phyloP scores from a whole-genome alignment of 129 eudicot species.

The Flaveria bidentis region DNA sequence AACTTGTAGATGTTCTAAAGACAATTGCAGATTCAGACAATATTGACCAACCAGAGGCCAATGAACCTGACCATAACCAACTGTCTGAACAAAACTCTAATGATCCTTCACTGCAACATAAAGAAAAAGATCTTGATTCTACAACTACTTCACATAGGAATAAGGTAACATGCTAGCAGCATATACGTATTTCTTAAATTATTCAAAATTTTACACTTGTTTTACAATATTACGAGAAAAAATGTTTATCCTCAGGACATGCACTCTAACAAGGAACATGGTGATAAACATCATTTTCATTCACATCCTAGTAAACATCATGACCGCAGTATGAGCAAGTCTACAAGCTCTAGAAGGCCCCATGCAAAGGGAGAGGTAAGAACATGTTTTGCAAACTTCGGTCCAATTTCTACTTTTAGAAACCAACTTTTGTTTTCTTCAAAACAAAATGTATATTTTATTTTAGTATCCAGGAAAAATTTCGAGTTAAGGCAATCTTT shows the following conservation, averaged over 20 bases:
- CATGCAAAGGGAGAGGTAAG: constrained; percentile 60
- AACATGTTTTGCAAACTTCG: not conserved
- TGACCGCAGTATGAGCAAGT: constrained; percentile 43
- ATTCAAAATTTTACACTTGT: too few species aligned
- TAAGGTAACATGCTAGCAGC: constrained; percentile 51
- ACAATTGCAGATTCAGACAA: constrained; percentile 54
- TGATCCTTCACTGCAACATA: constrained; percentile 25
- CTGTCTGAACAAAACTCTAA: constrained; percentile 32
- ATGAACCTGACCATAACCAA: constrained; percentile 45
- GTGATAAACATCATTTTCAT: constrained; percentile 36
- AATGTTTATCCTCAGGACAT: constrained; percentile 33
- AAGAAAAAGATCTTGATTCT: constrained; percentile 48
- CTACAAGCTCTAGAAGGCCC: constrained; percentile 52
- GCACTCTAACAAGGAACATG: constrained; percentile 39
- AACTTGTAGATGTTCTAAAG: constrained; percentile 46
- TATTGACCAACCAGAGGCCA: constrained; percentile 49
- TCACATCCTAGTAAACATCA: constrained; percentile 31
- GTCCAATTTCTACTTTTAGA: not conserved
- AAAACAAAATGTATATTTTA: not conserved
- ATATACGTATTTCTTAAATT: not conserved
- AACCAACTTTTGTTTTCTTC: not conserved
- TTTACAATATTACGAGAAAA: not conserved
- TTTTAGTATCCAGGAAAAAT: not conserved
- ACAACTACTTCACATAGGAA: constrained; percentile 35
- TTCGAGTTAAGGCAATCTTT: not conserved